Base-by-base conservation (phyloP, 208 protist species). In the Angomonas deanei region DNA sequence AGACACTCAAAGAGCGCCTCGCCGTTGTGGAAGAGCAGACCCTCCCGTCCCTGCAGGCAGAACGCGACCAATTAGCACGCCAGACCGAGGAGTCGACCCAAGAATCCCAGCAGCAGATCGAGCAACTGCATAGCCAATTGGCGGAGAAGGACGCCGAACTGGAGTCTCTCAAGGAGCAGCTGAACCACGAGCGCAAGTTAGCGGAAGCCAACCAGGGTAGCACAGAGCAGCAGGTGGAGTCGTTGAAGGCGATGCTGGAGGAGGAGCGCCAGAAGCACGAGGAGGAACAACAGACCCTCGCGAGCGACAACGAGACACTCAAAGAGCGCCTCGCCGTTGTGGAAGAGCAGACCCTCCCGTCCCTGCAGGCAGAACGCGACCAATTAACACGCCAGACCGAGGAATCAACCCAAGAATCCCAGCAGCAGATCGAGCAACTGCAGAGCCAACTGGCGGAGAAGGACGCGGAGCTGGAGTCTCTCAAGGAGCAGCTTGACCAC, bases 401-500 rank as follows among this genome's bases (percentile, higher is more conserved):
- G 13, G 58, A 38, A 4, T 46, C 50, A 26, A 64, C 42, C 42
- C n/a, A n/a, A n/a, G n/a, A n/a, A n/a, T n/a, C n/a, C n/a, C n/a
- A n/a, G n/a, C n/a, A n/a, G n/a, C n/a, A n/a, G n/a, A n/a, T 28
- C 49, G 32, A 49, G n/a, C 10, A 5, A 17, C n/a, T 53, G 47
- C n/a, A 53, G 47, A 6, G 8, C 5, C 13, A 26, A 13, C 10
- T 28, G 47, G 23, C 47, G 23, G 47, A 53, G 47, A 15, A 10
- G 47, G 47, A 17, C n/a, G 47, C 11, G 47, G 10, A 33, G 17
- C 19, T 33, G 47, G 47, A 53, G 47, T 17, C 13, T 17, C 47
- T 57, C 48, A 33, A 66, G 34, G 48, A 66, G 26, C 46, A 54
- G 49, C 26, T n/a, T n/a, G n/a, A n/a, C n/a, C n/a, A n/a, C n/a